phyloP scores from a whole-genome alignment of 768 basidiomycete genomes.

The Cystofilobasidium bisporidii region DNA sequence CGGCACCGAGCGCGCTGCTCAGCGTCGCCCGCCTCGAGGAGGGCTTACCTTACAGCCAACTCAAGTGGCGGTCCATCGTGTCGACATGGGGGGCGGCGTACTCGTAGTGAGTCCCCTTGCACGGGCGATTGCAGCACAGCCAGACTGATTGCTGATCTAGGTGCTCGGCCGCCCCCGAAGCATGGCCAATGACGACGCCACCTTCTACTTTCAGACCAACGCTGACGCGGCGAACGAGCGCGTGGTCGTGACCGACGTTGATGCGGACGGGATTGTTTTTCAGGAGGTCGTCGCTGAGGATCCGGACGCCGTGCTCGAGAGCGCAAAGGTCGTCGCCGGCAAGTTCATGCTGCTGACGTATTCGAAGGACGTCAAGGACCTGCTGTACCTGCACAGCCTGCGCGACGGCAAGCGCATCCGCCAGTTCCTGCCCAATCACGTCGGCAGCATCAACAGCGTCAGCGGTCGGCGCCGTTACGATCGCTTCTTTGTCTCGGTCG shows the following conservation, averaged over 20 bases:
- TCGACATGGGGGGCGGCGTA: slow-evolving; percentile 59
- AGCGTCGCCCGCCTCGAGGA: slow-evolving; percentile 61
- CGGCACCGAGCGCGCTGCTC: slow-evolving; percentile 41
- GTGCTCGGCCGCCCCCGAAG: slow-evolving; percentile 38
- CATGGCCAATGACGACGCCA: slow-evolving; percentile 55
- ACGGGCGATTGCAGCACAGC: too few species aligned
- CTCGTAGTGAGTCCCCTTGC: slow-evolving; percentile 13
- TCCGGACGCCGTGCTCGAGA: slow-evolving; percentile 53
- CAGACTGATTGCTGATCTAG: slow-evolving; percentile 8
- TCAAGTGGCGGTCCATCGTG: slow-evolving; percentile 64
- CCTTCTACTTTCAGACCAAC: slow-evolving; percentile 59
- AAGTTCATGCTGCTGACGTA: slow-evolving; percentile 56
- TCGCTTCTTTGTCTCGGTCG: slow-evolving; percentile 50
- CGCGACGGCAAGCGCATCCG: slow-evolving; percentile 48
- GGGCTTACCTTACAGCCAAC: slow-evolving; percentile 44
- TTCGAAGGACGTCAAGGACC: slow-evolving; percentile 70
- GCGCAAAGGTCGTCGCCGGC: slow-evolving; percentile 46
- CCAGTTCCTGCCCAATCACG: slow-evolving; percentile 56
- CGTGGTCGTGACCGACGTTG: slow-evolving; percentile 56
- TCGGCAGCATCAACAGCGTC: slow-evolving; percentile 54
- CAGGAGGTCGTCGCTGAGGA: slow-evolving; percentile 62
- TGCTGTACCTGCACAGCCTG: slow-evolving; percentile 59
- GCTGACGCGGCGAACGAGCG: slow-evolving; percentile 57
- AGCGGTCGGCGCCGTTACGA: slow-evolving; percentile 48
- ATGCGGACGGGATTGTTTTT: slow-evolving; percentile 43